phyloP scores from a whole-genome alignment of 2,329 filamentous ascomycete species.

The Hypoxylon sp. region DNA sequence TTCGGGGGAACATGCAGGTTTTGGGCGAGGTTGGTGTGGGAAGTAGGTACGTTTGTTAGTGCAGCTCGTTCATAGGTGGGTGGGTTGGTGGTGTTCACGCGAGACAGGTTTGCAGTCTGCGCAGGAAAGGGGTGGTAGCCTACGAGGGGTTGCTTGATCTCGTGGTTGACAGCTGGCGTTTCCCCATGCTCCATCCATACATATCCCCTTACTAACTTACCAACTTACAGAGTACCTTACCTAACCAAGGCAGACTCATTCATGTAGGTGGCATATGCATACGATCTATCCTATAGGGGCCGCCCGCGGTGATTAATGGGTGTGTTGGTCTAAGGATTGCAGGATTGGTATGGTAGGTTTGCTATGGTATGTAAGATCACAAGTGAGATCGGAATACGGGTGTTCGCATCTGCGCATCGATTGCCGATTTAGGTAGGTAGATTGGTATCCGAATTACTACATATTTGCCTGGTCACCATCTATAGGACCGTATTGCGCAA shows the following conservation, averaged over 20 bases:
- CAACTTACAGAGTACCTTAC: conserved; percentile 19
- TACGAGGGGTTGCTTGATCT: conserved; percentile 33
- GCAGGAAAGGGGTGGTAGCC: conserved; percentile 27
- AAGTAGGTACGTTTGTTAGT: conserved; percentile 12
- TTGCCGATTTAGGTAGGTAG: conserved; percentile 11
- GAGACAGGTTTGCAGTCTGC: conserved; percentile 36
- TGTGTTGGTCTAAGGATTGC: conserved; percentile 6
- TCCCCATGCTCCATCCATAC: conserved; percentile 20
- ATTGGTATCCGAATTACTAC: conserved; percentile 1
- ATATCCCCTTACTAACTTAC: conserved; percentile 8
- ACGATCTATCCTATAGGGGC: conserved; percentile 13
- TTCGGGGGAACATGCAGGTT: conserved; percentile 32
- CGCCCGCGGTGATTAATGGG: conserved; percentile 3
- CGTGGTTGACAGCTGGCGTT: conserved; percentile 42
- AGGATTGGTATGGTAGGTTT: conserved; percentile 21
- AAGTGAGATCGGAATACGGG: conserved; percentile 42
- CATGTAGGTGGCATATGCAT: conserved; percentile 23
- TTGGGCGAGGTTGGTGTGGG: conserved; percentile 13
- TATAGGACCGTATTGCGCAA: conserved; percentile 1
- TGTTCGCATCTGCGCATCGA: conserved; percentile 34
- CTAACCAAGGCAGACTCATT: conserved; percentile 32
- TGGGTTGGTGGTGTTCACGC: conserved; percentile 39
- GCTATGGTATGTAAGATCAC: conserved; percentile 38
- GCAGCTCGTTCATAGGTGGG: conserved; percentile 17
- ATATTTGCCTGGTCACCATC: conserved; percentile 3